These are phyloP conservation scores for Teratosphaeria epicoccoides DNA, from an alignment of 2,329 filamentous ascomycete species.

Conservation along the genomic window DNA sequence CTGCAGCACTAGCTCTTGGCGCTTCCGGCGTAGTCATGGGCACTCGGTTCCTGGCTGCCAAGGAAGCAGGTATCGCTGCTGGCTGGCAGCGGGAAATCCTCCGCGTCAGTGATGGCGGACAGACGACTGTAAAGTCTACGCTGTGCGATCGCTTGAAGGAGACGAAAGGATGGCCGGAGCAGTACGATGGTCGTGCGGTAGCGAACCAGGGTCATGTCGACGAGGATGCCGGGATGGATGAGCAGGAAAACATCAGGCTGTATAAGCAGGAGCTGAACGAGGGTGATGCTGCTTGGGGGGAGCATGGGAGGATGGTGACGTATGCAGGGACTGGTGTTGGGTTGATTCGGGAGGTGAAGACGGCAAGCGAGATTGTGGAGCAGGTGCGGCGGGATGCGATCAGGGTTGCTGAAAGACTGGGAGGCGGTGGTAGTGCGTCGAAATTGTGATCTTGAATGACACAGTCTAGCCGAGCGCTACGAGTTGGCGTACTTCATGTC, in stretches of 20 bases:
- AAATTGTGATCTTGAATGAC: not conserved
- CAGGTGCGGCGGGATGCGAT: slow-evolving; percentile 34
- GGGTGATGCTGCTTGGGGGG: slow-evolving; percentile 45
- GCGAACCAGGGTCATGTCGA: slow-evolving; percentile 44
- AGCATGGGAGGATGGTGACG: slow-evolving; percentile 45
- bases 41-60: slow-evolving; percentile 49
- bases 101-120: slow-evolving; percentile 39
- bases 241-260: slow-evolving; percentile 35
- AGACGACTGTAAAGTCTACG: slow-evolving; percentile 40
- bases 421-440: not conserved
- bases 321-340: slow-evolving; percentile 55
- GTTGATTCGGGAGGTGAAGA: slow-evolving; percentile 41
- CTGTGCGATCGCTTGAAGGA: slow-evolving; percentile 46
- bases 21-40: slow-evolving; percentile 48
- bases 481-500: no score
- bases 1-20: slow-evolving; percentile 46
- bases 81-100: slow-evolving; percentile 41
- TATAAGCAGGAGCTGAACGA: slow-evolving; percentile 40
- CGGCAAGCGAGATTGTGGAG: slow-evolving; percentile 43
- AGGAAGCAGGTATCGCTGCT: slow-evolving; percentile 36
- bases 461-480: no score
- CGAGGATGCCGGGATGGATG: slow-evolving; percentile 28
- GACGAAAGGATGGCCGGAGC: slow-evolving; percentile 47
- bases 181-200: slow-evolving; percentile 49
- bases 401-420: slow-evolving; percentile 20